These are phyloP conservation scores for Calonectria hongkongensis DNA, from an alignment of 2,329 filamentous ascomycete genomes.

Conservation along the genomic window DNA sequence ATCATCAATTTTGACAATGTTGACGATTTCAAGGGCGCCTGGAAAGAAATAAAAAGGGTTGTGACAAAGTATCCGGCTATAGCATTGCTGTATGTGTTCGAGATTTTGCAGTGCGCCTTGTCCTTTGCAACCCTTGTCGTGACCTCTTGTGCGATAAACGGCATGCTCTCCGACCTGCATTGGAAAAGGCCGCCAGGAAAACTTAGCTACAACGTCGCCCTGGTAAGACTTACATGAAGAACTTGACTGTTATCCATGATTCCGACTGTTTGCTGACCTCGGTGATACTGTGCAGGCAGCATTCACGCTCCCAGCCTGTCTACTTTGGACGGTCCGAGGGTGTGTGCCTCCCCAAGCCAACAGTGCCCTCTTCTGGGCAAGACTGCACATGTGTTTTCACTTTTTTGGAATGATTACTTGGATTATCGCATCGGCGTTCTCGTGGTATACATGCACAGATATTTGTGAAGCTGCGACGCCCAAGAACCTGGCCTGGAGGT, in stretches of 20 bases:
- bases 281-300: neutral
- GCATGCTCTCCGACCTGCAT: neutral
- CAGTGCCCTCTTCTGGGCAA: neutral
- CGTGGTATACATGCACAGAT: neutral
- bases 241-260: neutral
- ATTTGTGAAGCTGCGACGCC: neutral
- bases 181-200: neutral
- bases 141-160: neutral
- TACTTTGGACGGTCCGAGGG: neutral
- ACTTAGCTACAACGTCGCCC: neutral
- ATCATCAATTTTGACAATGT: neutral
- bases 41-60: neutral
- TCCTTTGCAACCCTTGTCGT: neutral
- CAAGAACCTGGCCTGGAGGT: neutral
- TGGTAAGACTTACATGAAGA: neutral
- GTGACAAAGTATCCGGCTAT: neutral
- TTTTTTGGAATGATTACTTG: neutral
- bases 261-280: neutral
- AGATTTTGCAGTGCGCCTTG: neutral
- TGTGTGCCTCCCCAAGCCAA: neutral
- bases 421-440: neutral
- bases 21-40: neutral
- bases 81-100: neutral
- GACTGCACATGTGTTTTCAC: neutral
- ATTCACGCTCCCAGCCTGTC: neutral